Conservation (phyloP, 805 yeast species). For the Ogataea trehalophila region DNA sequence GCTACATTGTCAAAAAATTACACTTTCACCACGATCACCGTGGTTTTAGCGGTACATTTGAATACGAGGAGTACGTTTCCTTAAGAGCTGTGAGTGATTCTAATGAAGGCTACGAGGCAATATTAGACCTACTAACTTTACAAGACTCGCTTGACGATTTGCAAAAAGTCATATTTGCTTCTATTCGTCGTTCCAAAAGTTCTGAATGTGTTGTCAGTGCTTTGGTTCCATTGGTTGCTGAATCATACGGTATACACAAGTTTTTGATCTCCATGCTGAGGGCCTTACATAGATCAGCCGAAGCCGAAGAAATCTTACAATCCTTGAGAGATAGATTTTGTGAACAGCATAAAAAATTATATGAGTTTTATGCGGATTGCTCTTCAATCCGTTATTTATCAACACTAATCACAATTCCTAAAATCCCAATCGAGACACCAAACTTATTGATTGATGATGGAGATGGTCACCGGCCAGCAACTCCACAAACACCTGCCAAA, state of each 20-base stretch:
- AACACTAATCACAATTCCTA: conserved; percentile 75
- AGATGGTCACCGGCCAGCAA: conserved; percentile 27
- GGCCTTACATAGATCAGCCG: conserved; percentile 72
- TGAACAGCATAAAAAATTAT: conserved; percentile 63
- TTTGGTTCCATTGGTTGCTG: conserved; percentile 84
- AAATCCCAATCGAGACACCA: conserved; percentile 56
- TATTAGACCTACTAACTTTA: conserved; percentile 76
- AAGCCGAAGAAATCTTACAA: conserved; percentile 68
- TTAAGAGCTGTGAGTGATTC: conserved; percentile 86
- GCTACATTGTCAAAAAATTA: conserved; percentile 65
- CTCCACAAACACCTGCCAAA: conserved; percentile 26
- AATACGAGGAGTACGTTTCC: conserved; percentile 91
- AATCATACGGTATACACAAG: conserved; percentile 88
- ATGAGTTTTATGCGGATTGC: conserved; percentile 87
- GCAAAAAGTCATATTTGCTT: conserved; percentile 70
- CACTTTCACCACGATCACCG: conserved; percentile 80
- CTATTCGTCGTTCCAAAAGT: conserved; percentile 49
- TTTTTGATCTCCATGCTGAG: conserved; percentile 86
- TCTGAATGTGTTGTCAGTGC: conserved; percentile 80
- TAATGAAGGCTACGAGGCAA: conserved; percentile 89
- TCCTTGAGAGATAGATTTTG: conserved; percentile 70
- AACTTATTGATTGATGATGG: conserved; percentile 46
- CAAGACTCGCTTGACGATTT: conserved; percentile 82
- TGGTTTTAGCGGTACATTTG: conserved; percentile 92
- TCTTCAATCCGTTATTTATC: conserved; percentile 78